phyloP scores from a whole-genome alignment of 495 filamentous ascomycete genomes.

The Aspergillus mulundensis region DNA sequence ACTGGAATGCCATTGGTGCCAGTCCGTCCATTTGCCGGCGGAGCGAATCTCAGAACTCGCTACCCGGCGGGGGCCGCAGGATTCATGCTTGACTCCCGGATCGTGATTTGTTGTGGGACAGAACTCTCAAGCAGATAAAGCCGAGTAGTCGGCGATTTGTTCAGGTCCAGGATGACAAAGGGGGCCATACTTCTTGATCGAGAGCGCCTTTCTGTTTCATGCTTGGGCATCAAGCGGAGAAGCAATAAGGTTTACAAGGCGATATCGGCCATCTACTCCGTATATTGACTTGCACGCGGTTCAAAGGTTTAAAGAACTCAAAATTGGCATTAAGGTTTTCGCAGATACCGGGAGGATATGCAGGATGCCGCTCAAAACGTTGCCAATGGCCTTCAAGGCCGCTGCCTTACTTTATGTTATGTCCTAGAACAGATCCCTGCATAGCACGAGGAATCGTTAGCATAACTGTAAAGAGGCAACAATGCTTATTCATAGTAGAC shows the following conservation, averaged over 20 bases:
- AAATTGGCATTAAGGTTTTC: not conserved
- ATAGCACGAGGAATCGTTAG: not conserved
- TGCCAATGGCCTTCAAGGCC: not conserved
- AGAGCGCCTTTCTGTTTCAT: conserved; percentile 14
- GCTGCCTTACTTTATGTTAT: not conserved
- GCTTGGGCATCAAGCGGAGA: conserved; percentile 23
- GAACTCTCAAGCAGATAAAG: not conserved
- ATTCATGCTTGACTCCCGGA: not conserved
- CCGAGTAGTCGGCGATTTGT: not conserved
- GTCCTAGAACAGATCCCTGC: not conserved
- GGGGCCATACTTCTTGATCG: not conserved
- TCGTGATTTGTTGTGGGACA: conserved; percentile 7
- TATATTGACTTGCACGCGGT: conserved; percentile 1
- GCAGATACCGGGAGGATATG: not conserved
- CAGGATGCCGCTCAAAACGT: not conserved
- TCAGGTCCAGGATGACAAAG: not conserved
- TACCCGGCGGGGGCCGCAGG: not conserved
- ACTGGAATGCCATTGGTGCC: conserved; percentile 5
- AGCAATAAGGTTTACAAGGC: conserved; percentile 14
- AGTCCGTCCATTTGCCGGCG: not conserved
- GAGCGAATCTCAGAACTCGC: conserved; percentile 6
- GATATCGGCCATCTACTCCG: conserved; percentile 1
- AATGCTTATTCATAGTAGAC: not conserved
- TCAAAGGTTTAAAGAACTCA: not conserved
- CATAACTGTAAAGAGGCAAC: not conserved